Evolutionary conservation across 2,329 filamentous ascomycete species (phyloP).

Genomic region (Nemania abortiva): DNA sequence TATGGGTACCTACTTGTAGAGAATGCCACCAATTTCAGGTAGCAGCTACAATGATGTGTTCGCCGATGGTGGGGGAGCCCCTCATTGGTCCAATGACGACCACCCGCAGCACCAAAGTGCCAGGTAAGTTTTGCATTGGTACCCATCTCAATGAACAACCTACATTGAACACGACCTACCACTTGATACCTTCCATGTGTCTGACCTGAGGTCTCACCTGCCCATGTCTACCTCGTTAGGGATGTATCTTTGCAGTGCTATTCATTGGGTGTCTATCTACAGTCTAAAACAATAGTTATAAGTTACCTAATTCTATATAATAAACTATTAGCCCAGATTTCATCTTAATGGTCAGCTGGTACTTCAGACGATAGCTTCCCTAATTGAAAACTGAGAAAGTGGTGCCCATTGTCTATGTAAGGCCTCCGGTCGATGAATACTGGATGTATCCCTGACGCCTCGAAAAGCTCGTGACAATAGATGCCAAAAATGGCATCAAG

Average conservation of each 20-base stretch:
- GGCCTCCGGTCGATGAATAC: no score
- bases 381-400: no score
- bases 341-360: no score
- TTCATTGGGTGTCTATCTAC: no score
- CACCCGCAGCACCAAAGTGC: conserved; percentile 17
- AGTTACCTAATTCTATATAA: no score
- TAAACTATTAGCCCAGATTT: no score
- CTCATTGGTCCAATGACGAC: conserved; percentile 33
- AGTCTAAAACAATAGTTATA: no score
- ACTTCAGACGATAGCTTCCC: no score
- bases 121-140: conserved; percentile 3
- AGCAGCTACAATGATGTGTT: conserved; percentile 42
- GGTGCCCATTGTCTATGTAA: no score
- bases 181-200: background rate
- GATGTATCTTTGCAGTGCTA: no score
- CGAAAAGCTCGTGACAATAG: background rate
- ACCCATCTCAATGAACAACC: background rate
- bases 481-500: background rate
- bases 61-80: conserved; percentile 21
- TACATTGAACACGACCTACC: background rate
- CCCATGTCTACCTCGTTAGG: background rate
- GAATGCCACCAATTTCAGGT: conserved; percentile 39
- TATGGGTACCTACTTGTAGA: background rate
- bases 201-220: background rate
- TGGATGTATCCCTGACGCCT: background rate